These are phyloP conservation scores for Hortiboletus campestris DNA, from an alignment of 768 basidiomycete genomes.

Conservation along the genomic window DNA sequence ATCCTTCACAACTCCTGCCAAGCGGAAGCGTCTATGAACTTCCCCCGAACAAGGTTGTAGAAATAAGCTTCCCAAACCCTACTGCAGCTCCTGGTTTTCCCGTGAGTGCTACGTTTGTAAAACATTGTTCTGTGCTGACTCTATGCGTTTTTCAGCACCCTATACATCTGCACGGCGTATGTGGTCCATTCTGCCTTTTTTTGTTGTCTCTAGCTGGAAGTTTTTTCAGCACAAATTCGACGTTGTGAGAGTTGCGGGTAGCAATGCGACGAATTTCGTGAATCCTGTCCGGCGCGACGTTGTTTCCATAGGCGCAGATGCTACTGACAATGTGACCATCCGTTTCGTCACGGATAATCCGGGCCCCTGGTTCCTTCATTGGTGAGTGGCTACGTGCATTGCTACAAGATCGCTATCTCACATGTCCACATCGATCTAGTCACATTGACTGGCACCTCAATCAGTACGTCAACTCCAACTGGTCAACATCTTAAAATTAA, in stretches of 20 bases:
- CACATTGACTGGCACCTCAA: conserved; percentile 33
- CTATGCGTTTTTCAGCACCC: conserved; percentile 31
- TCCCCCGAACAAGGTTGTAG: conserved; percentile 43
- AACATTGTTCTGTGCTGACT: background rate
- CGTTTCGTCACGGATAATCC: conserved; percentile 66
- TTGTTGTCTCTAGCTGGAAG: background rate
- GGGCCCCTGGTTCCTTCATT: conserved; percentile 59
- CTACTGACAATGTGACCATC: conserved; percentile 49
- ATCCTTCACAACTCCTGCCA: conserved; percentile 48
- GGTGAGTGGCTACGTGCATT: conserved; percentile 16
- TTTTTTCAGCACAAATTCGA: conserved; percentile 33
- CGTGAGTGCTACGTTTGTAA: conserved; percentile 18
- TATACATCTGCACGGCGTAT: conserved; percentile 42
- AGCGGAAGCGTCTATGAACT: conserved; percentile 47
- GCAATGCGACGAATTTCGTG: conserved; percentile 31
- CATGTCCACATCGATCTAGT: conserved; percentile 3
- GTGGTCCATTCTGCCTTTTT: conserved; percentile 3
- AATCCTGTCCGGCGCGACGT: conserved; percentile 39
- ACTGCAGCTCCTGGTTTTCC: conserved; percentile 27
- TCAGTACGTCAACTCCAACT: conserved; percentile 14
- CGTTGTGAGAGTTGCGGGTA: conserved; percentile 36
- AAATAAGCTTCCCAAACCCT: conserved; percentile 43
- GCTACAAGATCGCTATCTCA: background rate
- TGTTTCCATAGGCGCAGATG: conserved; percentile 20
- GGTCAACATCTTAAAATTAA: background rate